Evolutionary conservation across 345 rosid genomes (phyloP).

Genomic region (Populus nigra): DNA sequence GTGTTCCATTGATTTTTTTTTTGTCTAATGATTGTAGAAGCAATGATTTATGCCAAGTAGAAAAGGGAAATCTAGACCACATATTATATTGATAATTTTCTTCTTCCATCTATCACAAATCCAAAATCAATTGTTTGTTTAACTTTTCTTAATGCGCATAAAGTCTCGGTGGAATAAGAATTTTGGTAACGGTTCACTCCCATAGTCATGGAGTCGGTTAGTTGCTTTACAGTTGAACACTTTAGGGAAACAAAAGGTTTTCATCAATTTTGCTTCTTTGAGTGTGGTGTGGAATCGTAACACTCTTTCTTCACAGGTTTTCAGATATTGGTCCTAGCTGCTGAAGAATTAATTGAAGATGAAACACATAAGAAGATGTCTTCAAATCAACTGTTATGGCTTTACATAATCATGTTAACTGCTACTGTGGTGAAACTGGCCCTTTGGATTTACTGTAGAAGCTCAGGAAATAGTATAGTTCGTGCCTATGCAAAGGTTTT

Average conservation of each 20-base stretch:
- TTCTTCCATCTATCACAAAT: neutral
- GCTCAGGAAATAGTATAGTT: slow-evolving; percentile 69
- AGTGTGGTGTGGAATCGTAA: neutral
- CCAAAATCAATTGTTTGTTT: neutral
- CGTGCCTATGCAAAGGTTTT: slow-evolving; percentile 90
- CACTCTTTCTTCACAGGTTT: slow-evolving; percentile 48
- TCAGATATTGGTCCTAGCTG: slow-evolving; percentile 73
- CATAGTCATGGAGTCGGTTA: neutral
- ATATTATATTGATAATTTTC: neutral
- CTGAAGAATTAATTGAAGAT: slow-evolving; percentile 51
- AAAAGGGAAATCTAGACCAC: neutral
- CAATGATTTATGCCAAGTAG: neutral
- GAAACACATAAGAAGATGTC: slow-evolving; percentile 48
- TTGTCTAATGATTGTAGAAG: neutral
- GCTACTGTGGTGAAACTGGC: slow-evolving; percentile 71
- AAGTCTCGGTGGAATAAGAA: neutral
- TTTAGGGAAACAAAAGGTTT: neutral
- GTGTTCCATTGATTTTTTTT: neutral
- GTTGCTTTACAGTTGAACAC: neutral
- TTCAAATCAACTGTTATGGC: slow-evolving; percentile 54
- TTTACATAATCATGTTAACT: slow-evolving; percentile 72
- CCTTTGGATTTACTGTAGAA: slow-evolving; percentile 86
- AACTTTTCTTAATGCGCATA: neutral
- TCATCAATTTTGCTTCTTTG: neutral
- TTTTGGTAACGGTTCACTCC: neutral